phyloP scores from a whole-genome alignment of 371 early-diverging fungal genomes.

The Dinochytrium kinnereticum region DNA sequence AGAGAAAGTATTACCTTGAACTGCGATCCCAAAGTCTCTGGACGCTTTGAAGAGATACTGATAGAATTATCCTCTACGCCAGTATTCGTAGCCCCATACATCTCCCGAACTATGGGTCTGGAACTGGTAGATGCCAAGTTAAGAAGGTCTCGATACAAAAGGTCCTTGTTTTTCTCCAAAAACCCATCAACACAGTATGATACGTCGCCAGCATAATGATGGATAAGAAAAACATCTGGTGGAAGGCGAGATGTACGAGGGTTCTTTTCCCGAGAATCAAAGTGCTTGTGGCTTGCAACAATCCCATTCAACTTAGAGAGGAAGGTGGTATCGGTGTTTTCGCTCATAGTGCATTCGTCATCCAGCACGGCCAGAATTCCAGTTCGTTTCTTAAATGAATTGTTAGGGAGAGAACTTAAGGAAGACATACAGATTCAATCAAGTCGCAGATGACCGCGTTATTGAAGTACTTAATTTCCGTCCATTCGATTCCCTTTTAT shows the following conservation, averaged over 20 bases:
- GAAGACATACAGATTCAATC: slow-evolving; percentile 42
- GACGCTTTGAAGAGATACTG: slow-evolving; percentile 21
- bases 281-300: slow-evolving; percentile 30
- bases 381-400: slow-evolving; percentile 39
- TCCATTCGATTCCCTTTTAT: slow-evolving; percentile 58
- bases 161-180: slow-evolving; percentile 61
- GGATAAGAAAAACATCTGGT: slow-evolving; percentile 47
- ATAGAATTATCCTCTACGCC: slow-evolving; percentile 13
- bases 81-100: slow-evolving; percentile 13
- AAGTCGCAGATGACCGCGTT: slow-evolving; percentile 44
- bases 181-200: slow-evolving; percentile 59
- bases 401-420: slow-evolving; percentile 2
- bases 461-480: slow-evolving; percentile 61
- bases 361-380: slow-evolving; percentile 64
- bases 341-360: slow-evolving; percentile 63
- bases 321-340: slow-evolving; percentile 43
- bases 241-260: slow-evolving; percentile 24
- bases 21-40: slow-evolving; percentile 26
- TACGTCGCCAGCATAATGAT: slow-evolving; percentile 66
- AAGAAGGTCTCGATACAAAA: slow-evolving; percentile 36
- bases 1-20: slow-evolving; percentile 21
- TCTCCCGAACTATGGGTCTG: slow-evolving; percentile 29
- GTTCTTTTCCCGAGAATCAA: slow-evolving; percentile 39
- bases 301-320: slow-evolving; percentile 43
- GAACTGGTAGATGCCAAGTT: slow-evolving; percentile 14